Evolutionary conservation across 371 early-diverging fungal species (phyloP), one percentile per base, ranked within the genome.

Genomic region (Fennellomyces sp.): DNA sequence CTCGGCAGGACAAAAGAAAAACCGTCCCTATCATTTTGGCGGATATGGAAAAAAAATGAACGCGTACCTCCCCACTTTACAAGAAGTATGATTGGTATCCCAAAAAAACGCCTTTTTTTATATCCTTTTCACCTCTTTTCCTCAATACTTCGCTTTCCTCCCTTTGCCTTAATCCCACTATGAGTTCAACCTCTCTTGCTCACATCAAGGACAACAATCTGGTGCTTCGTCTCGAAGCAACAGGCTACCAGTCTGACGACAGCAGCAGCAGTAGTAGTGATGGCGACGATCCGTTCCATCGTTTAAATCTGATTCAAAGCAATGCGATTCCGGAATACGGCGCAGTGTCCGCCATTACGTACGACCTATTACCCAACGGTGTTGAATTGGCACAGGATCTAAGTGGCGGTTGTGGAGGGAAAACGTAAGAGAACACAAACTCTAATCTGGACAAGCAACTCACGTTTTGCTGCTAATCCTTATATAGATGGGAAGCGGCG

Each of bases 401-500:
- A 10, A 66, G 67, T 41, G 75, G 75, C 23, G 79, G 82, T 2
- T 81, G 82, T 45, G 82, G 82, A 21, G 82, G 82, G 15, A 72
- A 69, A 59, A n/a, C n/a, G n/a, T n/a, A n/a, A n/a, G n/a, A n/a
- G n/a, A n/a, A n/a, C n/a, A n/a, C n/a, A n/a, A n/a, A n/a, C n/a
- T n/a, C n/a, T n/a, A n/a, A n/a, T n/a, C n/a, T n/a, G n/a, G n/a
- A n/a, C n/a, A n/a, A n/a, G n/a, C n/a, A n/a, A n/a, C n/a, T n/a
- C n/a, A n/a, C n/a, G n/a, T n/a, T n/a, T n/a, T n/a, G n/a, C n/a
- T n/a, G n/a, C n/a, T n/a, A n/a, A n/a, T n/a, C n/a, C n/a, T n/a
- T n/a, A n/a, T n/a, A n/a, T n/a, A 79, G 65, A 3, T 81, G 82
- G 82, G 70, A 74, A 62, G 75, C 74, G 5, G 77, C 79, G 2